These are phyloP conservation scores for Geosmithia flava DNA, from an alignment of 2,329 filamentous ascomycete species.

Conservation along the genomic window DNA sequence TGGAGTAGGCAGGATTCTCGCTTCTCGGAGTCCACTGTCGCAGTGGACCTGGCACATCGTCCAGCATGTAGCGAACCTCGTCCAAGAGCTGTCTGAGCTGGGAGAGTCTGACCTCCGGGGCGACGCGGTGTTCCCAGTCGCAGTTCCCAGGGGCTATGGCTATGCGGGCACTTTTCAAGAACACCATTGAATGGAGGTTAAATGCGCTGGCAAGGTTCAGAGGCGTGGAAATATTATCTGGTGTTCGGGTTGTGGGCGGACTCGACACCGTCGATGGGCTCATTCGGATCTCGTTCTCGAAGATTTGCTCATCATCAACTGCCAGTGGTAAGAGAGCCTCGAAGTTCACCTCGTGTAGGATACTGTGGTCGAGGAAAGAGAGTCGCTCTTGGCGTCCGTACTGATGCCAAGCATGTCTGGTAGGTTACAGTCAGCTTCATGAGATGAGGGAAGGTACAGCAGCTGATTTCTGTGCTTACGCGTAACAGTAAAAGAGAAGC, in stretches of 20 bases:
- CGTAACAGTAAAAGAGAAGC: slow-evolving; percentile 18
- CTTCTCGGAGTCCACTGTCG: neutral
- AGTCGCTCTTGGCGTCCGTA: slow-evolving; percentile 9
- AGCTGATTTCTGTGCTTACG: slow-evolving; percentile 4
- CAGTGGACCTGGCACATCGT: slow-evolving; percentile 8
- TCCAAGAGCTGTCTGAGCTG: slow-evolving; percentile 12
- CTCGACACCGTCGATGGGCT: slow-evolving; percentile 2
- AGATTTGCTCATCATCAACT: slow-evolving; percentile 18
- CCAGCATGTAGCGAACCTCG: slow-evolving; percentile 16
- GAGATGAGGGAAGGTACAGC: neutral
- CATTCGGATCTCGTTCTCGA: slow-evolving; percentile 6
- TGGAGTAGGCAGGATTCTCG: neutral
- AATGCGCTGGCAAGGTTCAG: slow-evolving; percentile 14
- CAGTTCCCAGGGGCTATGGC: slow-evolving; percentile 5
- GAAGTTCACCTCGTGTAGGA: slow-evolving; percentile 14
- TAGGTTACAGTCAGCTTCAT: neutral
- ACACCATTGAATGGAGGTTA: slow-evolving; percentile 14
- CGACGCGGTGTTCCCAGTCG: neutral
- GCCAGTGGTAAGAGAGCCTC: slow-evolving; percentile 17
- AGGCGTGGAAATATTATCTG: neutral
- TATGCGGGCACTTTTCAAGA: slow-evolving; percentile 8
- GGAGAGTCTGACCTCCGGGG: neutral
- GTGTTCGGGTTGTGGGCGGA: slow-evolving; percentile 2
- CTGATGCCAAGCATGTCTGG: slow-evolving; percentile 9
- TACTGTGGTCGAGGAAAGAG: slow-evolving; percentile 14